Evolutionary conservation across 2,329 filamentous ascomycete genomes (phyloP), one percentile per base, ranked within the genome.

Genomic region (Coniochaeta sp.): DNA sequence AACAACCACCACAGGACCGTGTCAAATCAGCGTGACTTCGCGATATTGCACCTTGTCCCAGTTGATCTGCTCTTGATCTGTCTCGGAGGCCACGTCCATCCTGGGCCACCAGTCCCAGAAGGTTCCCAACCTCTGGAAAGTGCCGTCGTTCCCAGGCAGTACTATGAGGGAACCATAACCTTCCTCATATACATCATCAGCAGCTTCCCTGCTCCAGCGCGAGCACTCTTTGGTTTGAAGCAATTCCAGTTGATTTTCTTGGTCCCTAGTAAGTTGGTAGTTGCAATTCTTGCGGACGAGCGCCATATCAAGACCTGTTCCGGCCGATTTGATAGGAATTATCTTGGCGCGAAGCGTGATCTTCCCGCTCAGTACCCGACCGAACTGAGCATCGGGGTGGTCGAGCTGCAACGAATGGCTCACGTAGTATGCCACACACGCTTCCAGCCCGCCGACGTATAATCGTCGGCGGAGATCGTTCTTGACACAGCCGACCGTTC

Each of bases 91-190:
- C 5, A 36, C 54, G 26, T 34, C 32, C 5, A 36, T 34, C 58
- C n/a, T n/a, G n/a, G n/a, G n/a, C n/a, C n/a, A n/a, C n/a, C 58
- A 60, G 38, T 60, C 58, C 58, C 58, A 60, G 38, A 60, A 24
- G 19, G 4, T 26, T 12, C 42, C 42, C 22, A 26, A 16, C 19
- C 42, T 24, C 19, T 14, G 24, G 19, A 26, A 60, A n/a, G 28
- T 26, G 26, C 38, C 26, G 8, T 32, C 47, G 4, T 26, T 22
- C 10, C 26, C 36, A 19, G 58, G 58, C 2, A 60, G 38, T n/a
- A 55, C 52, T 3, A 55, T 34, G 4, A 55, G 28, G 2, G 26
- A 22, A 32, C 16, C 52, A 16, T 55, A 30, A 5, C 52, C 52
- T n/a, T 34, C 14, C 12, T 55, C 26, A n/a, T n/a, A n/a, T 6